Conservation (phyloP, 495 filamentous ascomycete genomes). For the Neurospora sp. region DNA sequence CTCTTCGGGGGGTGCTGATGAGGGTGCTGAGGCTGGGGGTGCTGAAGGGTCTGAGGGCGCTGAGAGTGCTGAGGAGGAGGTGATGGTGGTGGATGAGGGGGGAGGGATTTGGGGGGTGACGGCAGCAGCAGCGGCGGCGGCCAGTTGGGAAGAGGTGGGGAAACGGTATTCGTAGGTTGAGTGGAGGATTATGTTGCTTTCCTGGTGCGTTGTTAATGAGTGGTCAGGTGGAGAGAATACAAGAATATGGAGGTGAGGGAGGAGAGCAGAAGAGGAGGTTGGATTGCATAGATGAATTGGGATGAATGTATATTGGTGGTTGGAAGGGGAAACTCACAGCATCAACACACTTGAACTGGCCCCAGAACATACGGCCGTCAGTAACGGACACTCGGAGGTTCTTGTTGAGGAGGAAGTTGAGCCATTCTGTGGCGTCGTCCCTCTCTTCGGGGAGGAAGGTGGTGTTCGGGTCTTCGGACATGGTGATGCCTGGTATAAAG, state of each 20-base stretch:
- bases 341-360: constrained; percentile 89
- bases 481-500: neutral
- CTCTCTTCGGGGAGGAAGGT: constrained; percentile 9
- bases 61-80: neutral
- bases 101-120: neutral
- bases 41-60: neutral
- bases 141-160: neutral
- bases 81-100: constrained; percentile 24
- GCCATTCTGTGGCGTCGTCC: constrained; percentile 29
- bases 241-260: too few species aligned
- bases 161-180: constrained; percentile 55
- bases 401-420: constrained; percentile 50
- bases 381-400: constrained; percentile 71
- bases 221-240: too few species aligned
- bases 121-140: neutral
- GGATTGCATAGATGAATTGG: too few species aligned
- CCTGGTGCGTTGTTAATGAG: constrained; percentile 10
- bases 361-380: constrained; percentile 81
- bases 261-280: too few species aligned
- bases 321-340: too few species aligned
- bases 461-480: constrained; percentile 2
- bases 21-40: neutral
- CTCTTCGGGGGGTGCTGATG: constrained; percentile 32
- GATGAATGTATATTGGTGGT: too few species aligned
- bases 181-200: constrained; percentile 72